A percentile compares a stretch with the other conserved stretches of the same genome.
These are phyloP conservation scores for Ehretia macrophylla DNA, from an alignment of 257 asterid species.

Conservation along the genomic window DNA sequence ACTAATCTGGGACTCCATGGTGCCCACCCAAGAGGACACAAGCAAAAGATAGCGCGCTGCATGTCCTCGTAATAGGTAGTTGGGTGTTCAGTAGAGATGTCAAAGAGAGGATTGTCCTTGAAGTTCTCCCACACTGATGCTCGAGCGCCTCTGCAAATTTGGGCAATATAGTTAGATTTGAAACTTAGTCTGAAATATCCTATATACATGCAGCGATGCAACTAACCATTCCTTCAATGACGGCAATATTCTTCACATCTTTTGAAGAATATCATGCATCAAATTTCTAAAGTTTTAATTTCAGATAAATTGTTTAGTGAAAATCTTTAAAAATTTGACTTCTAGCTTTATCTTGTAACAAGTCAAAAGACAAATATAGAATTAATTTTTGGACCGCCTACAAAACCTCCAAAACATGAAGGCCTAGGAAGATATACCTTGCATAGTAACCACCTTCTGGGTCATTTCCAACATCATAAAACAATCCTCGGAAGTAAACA, in stretches of 20 bases:
- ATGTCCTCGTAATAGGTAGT: slow-evolving; percentile 85
- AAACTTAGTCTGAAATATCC: neutral
- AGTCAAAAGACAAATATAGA: too few relatives aligned
- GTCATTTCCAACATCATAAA: slow-evolving; percentile 75
- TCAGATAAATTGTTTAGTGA: too few relatives aligned
- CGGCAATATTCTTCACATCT: too few relatives aligned
- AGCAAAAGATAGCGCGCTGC: slow-evolving; percentile 84
- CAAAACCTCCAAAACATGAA: neutral
- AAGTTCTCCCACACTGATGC: slow-evolving; percentile 96
- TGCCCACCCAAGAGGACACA: slow-evolving; percentile 99
- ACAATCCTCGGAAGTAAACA: slow-evolving; percentile 87
- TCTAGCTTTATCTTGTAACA: too few relatives aligned
- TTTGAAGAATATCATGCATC: too few relatives aligned
- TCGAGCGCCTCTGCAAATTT: slow-evolving; percentile 74
- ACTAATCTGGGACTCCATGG: slow-evolving; percentile 97
- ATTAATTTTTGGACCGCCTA: too few relatives aligned
- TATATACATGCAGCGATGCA: neutral
- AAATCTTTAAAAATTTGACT: too few relatives aligned
- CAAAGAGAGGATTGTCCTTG: slow-evolving; percentile 79
- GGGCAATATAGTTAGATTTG: slow-evolving; percentile 3
- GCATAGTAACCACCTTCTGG: slow-evolving; percentile 96
- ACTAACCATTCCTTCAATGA: too few relatives aligned
- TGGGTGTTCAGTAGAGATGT: slow-evolving; percentile 85
- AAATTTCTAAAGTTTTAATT: too few relatives aligned
- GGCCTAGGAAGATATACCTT: slow-evolving; percentile 34